Evolutionary conservation across 805 yeast genomes (phyloP).

Genomic region (Isabelozyma rhagii): DNA sequence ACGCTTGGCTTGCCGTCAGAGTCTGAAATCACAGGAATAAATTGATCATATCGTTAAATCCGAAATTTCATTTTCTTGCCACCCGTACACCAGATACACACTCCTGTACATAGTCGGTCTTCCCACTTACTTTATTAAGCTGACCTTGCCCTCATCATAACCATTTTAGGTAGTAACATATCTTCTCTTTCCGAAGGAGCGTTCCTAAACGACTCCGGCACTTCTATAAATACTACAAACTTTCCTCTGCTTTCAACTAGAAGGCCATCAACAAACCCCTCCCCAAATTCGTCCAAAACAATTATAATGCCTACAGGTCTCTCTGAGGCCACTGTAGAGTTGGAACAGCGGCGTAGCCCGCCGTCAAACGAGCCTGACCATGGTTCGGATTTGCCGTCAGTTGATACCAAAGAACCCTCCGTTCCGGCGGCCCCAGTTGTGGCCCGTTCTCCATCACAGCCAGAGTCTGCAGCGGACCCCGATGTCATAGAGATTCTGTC

Average conservation of each 20-base stretch:
- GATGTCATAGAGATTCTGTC: slow-evolving; percentile 12
- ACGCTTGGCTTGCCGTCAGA: no score
- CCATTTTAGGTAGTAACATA: background rate
- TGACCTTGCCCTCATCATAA: background rate
- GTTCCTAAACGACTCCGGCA: no score
- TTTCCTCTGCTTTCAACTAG: no score
- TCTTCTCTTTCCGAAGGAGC: no score
- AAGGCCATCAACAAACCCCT: no score
- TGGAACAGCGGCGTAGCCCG: background rate
- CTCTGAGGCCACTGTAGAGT: background rate
- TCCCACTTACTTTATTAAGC: background rate
- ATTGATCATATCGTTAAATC: no score
- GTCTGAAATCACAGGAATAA: no score
- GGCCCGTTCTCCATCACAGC: background rate
- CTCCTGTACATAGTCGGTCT: background rate
- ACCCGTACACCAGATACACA: background rate
- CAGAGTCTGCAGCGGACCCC: background rate
- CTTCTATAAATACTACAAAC: no score
- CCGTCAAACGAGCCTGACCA: background rate
- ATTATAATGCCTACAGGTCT: background rate
- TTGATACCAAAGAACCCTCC: background rate
- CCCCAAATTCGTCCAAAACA: no score
- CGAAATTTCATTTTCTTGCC: no score
- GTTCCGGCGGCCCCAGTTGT: background rate
- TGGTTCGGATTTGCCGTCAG: background rate